Evolutionary conservation across 2,329 filamentous ascomycete species (phyloP).

Genomic region (Didymella keratinophila): DNA sequence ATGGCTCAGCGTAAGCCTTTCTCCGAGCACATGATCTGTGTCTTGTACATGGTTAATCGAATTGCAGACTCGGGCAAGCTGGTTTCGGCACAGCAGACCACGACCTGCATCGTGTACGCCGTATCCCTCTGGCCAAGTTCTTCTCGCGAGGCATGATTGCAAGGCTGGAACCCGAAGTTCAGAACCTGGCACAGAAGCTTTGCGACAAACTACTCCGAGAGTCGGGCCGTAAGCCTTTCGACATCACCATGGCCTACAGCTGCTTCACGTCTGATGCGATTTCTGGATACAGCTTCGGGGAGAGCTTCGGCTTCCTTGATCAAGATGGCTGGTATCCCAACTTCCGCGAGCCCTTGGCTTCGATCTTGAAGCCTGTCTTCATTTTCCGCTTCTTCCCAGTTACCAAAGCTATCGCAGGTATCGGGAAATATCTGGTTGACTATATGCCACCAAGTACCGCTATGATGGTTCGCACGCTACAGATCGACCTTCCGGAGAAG

Average conservation of each 20-base stretch:
- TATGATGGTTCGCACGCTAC: slow-evolving; percentile 34
- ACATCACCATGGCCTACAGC: slow-evolving; percentile 38
- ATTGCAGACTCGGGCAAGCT: slow-evolving; percentile 29
- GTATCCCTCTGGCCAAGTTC: slow-evolving; percentile 46
- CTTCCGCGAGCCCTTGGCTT: slow-evolving; percentile 32
- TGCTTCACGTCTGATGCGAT: slow-evolving; percentile 39
- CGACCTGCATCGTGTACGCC: slow-evolving; percentile 44
- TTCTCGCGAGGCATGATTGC: slow-evolving; percentile 45
- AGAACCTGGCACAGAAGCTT: slow-evolving; percentile 30
- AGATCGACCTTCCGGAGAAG: slow-evolving; percentile 36
- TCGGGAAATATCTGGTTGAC: slow-evolving; percentile 29
- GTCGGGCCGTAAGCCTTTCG: slow-evolving; percentile 30
- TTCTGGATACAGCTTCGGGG: slow-evolving; percentile 35
- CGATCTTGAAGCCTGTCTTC: slow-evolving; percentile 32
- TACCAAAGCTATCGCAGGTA: slow-evolving; percentile 28
- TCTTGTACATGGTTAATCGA: neutral
- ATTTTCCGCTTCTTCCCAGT: slow-evolving; percentile 38
- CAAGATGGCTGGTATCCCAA: slow-evolving; percentile 39
- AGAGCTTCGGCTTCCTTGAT: slow-evolving; percentile 35
- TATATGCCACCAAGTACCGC: slow-evolving; percentile 33
- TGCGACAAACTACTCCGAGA: slow-evolving; percentile 37
- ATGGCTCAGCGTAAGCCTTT: slow-evolving; percentile 34
- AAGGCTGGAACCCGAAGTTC: slow-evolving; percentile 35
- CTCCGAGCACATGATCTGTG: neutral
- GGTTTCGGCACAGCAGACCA: slow-evolving; percentile 38